Evolutionary conservation across 805 yeast genomes (phyloP).

Genomic region (Candida pini): DNA sequence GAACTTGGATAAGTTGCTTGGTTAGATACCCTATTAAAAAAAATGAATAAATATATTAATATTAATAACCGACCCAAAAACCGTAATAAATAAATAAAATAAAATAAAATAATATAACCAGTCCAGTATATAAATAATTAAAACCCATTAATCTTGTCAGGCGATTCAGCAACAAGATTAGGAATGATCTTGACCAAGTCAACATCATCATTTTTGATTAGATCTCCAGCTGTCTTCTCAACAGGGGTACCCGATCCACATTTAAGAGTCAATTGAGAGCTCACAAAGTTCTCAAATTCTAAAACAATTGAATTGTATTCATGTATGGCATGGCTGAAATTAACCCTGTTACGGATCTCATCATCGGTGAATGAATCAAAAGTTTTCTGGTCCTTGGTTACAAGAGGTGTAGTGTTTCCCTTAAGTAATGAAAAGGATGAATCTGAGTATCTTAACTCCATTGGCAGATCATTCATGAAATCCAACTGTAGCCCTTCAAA

Average conservation of each 20-base stretch:
- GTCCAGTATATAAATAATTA: constrained; percentile 1
- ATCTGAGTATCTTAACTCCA: background rate
- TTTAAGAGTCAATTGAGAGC: constrained; percentile 4
- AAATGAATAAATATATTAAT: constrained; percentile 3
- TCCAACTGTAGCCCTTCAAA: background rate
- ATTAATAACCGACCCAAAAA: too few species aligned
- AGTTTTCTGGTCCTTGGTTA: background rate
- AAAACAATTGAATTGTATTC: constrained; percentile 45
- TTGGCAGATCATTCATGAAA: background rate
- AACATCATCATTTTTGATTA: constrained; percentile 5
- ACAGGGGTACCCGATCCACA: constrained; percentile 4
- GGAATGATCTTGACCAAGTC: constrained; percentile 23
- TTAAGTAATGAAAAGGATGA: background rate
- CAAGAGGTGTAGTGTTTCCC: background rate
- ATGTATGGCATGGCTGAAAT: constrained; percentile 42
- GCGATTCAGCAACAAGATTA: constrained; percentile 29
- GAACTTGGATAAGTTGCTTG: constrained; percentile 4
- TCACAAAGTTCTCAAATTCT: constrained; percentile 40
- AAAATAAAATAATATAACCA: background rate
- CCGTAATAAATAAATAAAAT: background rate
- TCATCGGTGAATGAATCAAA: background rate
- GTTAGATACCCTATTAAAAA: background rate
- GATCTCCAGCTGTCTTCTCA: background rate
- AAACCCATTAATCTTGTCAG: constrained; percentile 21
- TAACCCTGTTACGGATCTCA: constrained; percentile 2